Evolutionary conservation across 257 asterid genomes (phyloP).

Genomic region (Echites panduratus): DNA sequence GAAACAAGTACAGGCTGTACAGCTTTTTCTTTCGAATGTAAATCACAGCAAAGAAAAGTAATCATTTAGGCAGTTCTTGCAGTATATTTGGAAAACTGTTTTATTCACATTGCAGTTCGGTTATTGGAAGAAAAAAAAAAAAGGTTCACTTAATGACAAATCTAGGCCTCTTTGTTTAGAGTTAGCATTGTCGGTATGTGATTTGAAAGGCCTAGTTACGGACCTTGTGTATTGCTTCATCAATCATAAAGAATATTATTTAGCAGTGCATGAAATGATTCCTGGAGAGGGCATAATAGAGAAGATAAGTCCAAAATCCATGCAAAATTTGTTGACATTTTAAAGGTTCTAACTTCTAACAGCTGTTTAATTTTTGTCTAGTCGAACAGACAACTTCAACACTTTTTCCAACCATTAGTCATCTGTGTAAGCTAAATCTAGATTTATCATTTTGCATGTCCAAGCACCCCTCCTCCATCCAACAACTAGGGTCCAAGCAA

Average conservation of each 20-base stretch:
- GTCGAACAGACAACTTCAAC: neutral
- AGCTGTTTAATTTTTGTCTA: slow-evolving; percentile 41
- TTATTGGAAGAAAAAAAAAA: neutral
- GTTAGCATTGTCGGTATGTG: neutral
- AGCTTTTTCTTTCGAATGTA: neutral
- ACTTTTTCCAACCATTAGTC: neutral
- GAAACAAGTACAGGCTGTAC: neutral
- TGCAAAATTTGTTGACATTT: slow-evolving; percentile 5
- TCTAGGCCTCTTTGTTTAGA: neutral
- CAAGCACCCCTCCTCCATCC: no score
- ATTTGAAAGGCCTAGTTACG: neutral
- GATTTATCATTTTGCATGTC: neutral
- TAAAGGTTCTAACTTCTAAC: slow-evolving; percentile 21
- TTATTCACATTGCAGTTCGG: neutral
- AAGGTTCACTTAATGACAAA: neutral
- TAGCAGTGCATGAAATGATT: slow-evolving; percentile 5
- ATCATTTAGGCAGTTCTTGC: neutral
- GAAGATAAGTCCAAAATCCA: slow-evolving; percentile 24
- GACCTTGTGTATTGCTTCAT: neutral
- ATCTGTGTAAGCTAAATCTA: neutral
- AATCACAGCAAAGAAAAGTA: neutral
- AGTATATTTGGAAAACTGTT: neutral
- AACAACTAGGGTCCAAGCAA: no score
- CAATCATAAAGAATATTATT: no score
- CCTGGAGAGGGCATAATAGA: neutral